These are phyloP conservation scores for Dysphania ambrosioides DNA, from an alignment of 148 eudicot species.

Conservation along the genomic window DNA sequence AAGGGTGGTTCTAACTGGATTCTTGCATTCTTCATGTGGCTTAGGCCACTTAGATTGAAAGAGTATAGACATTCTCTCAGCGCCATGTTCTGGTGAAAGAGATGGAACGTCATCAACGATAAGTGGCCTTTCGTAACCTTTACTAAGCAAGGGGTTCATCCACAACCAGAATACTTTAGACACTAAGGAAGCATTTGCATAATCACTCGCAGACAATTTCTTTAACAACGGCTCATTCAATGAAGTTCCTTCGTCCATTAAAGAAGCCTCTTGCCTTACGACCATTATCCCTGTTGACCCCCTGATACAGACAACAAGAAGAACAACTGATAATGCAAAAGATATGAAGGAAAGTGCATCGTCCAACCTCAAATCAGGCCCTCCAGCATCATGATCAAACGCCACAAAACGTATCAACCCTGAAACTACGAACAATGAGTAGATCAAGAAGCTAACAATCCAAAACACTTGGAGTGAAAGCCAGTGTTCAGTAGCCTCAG, in stretches of 20 bases:
- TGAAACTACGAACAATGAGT: constrained; percentile 46
- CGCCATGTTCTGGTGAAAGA: constrained; percentile 69
- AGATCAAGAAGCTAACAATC: constrained; percentile 42
- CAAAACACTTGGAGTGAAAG: constrained; percentile 52
- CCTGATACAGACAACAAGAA: constrained; percentile 41
- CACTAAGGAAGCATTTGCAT: constrained; percentile 58
- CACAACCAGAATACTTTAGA: constrained; percentile 79
- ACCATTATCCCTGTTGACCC: constrained; percentile 61
- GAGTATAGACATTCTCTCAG: constrained; percentile 61
- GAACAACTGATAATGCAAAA: constrained; percentile 45
- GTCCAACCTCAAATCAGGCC: constrained; percentile 35
- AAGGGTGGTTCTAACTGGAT: constrained; percentile 69
- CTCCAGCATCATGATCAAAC: constrained; percentile 10
- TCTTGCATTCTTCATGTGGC: constrained; percentile 57
- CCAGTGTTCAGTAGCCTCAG: constrained; percentile 52
- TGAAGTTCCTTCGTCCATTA: constrained; percentile 29
- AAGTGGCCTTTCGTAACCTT: constrained; percentile 71
- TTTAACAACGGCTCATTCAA: constrained; percentile 49
- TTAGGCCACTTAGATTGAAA: constrained; percentile 81
- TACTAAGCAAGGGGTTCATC: constrained; percentile 69
- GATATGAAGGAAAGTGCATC: constrained; percentile 44
- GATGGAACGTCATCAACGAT: constrained; percentile 60
- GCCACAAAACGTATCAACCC: constrained; percentile 45
- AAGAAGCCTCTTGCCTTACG: constrained; percentile 20
- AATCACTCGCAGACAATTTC: constrained; percentile 46